Evolutionary conservation across 257 asterid species (phyloP).

Genomic region (Plantago major): DNA sequence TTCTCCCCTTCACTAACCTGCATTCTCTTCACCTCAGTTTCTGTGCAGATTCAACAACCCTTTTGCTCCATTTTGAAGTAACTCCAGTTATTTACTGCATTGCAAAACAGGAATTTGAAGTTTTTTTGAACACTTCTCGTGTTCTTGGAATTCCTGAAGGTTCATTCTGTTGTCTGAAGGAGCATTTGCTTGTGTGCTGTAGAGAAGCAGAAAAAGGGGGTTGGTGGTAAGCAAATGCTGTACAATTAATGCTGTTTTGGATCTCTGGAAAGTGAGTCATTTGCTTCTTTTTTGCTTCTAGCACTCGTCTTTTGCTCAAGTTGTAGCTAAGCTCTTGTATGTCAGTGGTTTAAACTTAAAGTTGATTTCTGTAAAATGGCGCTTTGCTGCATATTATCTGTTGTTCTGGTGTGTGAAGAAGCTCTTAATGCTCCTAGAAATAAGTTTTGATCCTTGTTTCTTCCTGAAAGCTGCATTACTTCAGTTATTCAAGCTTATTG

Average conservation of each 20-base stretch:
- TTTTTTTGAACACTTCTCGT: conserved; percentile 24
- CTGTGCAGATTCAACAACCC: conserved; percentile 25
- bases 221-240: conserved; percentile 29
- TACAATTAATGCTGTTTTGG: conserved; percentile 18
- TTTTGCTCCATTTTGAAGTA: conserved; percentile 7
- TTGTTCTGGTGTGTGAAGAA: conserved; percentile 10
- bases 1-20: conserved; percentile 22
- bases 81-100: conserved; percentile 9
- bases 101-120: conserved; percentile 13
- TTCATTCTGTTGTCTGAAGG: too few relatives aligned
- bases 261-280: conserved; percentile 30
- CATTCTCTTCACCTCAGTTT: conserved; percentile 14
- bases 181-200: conserved; percentile 3
- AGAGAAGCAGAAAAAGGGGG: conserved; percentile 16
- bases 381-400: background rate
- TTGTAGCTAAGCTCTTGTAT: background rate
- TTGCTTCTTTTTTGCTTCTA: conserved; percentile 11
- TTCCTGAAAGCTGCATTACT: background rate
- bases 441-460: conserved; percentile 2
- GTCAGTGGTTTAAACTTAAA: too few relatives aligned
- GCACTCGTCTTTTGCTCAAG: conserved; percentile 10
- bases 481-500: background rate
- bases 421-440: conserved; percentile 13
- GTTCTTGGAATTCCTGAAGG: conserved; percentile 12
- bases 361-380: too few relatives aligned